Conservation (phyloP, 768 basidiomycete species). For the Rhodotorula diobovata region DNA sequence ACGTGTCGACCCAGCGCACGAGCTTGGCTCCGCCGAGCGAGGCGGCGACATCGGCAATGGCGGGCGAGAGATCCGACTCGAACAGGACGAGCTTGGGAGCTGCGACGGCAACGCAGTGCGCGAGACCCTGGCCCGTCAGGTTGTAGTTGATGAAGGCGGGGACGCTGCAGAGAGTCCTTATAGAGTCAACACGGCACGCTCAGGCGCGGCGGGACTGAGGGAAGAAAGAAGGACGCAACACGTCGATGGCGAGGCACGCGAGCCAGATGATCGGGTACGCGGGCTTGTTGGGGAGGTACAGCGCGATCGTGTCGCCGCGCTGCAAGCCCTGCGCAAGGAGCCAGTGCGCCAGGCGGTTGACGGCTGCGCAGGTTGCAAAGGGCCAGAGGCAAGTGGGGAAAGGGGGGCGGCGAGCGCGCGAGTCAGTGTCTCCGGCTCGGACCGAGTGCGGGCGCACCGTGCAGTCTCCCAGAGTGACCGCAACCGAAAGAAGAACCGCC, state of each 20-base stretch:
- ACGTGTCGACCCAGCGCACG: constrained; percentile 21
- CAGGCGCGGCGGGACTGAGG: neutral
- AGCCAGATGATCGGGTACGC: constrained; percentile 31
- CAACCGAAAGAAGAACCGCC: no score
- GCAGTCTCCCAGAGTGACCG: no score
- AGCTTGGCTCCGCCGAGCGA: neutral
- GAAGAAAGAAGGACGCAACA: constrained; percentile 3
- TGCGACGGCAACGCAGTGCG: constrained; percentile 34
- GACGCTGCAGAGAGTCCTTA: constrained; percentile 14
- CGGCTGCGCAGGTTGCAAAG: constrained; percentile 2
- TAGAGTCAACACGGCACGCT: no score
- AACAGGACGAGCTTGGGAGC: constrained; percentile 27
- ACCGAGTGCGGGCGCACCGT: no score
- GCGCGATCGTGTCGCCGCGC: constrained; percentile 21
- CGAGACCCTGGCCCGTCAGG: constrained; percentile 20
- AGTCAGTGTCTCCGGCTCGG: no score
- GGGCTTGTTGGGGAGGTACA: constrained; percentile 39
- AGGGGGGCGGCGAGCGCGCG: neutral
- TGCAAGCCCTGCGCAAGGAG: constrained; percentile 12
- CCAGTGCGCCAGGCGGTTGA: constrained; percentile 24
- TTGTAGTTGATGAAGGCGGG: constrained; percentile 40
- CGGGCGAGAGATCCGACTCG: constrained; percentile 21
- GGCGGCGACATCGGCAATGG: constrained; percentile 14
- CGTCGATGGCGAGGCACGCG: constrained; percentile 31
- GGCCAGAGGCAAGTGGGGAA: neutral